Evolutionary conservation across 305 asterid genomes (phyloP).

Genomic region (Ajuga reptans): DNA sequence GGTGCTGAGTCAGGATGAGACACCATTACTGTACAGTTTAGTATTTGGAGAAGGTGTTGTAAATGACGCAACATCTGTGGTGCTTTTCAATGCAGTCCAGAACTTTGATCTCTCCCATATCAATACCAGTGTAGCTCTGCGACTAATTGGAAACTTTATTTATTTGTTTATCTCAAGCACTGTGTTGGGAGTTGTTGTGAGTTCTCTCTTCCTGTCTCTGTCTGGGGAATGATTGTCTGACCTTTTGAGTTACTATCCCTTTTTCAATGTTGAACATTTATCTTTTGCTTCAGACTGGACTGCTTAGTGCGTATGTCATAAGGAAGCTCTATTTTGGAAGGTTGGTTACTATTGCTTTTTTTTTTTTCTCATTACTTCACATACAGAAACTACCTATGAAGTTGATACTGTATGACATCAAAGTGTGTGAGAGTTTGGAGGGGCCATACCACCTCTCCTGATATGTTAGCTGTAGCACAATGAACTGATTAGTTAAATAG

Average conservation of each 20-base stretch:
- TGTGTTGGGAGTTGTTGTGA: conserved; percentile 65
- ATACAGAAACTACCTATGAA: background rate
- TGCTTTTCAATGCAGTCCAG: conserved; percentile 90
- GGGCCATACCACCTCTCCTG: background rate
- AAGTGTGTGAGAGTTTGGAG: background rate
- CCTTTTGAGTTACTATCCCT: conserved; percentile 15
- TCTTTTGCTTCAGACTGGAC: conserved; percentile 56
- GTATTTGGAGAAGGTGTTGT: conserved; percentile 98
- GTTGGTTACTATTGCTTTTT: conserved; percentile 33
- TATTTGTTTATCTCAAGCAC: conserved; percentile 77
- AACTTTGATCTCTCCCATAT: conserved; percentile 71
- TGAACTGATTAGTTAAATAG: background rate
- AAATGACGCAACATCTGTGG: conserved; percentile 95
- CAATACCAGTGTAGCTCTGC: conserved; percentile 40
- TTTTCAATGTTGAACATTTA: conserved; percentile 14
- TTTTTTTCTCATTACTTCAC: conserved; percentile 11
- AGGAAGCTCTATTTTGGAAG: conserved; percentile 93
- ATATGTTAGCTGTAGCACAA: background rate
- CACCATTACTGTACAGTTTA: conserved; percentile 89
- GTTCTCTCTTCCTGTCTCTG: conserved; percentile 23
- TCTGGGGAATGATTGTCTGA: background rate
- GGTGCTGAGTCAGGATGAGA: conserved; percentile 94
- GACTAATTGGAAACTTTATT: conserved; percentile 63
- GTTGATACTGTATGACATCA: background rate
- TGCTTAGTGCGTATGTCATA: conserved; percentile 81